A percentile compares a stretch with the other conserved stretches of the same genome.
phyloP scores from a whole-genome alignment of 2,329 filamentous ascomycete genomes.

The Epichloe bromicola region DNA sequence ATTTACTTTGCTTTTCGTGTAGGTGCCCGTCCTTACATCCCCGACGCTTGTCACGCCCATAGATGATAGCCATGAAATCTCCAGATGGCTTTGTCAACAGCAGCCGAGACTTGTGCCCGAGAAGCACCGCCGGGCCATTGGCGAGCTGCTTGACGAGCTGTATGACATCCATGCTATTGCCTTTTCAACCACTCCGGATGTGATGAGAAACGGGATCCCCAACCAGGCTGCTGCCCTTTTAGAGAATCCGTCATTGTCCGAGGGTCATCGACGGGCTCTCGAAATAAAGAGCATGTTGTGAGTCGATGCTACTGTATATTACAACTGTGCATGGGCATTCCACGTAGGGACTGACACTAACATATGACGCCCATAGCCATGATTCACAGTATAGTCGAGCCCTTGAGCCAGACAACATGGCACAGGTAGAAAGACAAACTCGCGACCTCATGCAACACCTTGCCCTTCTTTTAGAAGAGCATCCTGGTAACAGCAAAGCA shows the following conservation, averaged over 20 bases:
- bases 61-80: slow-evolving; percentile 16
- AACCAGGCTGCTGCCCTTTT: slow-evolving; percentile 18
- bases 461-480: slow-evolving; percentile 7
- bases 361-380: slow-evolving; percentile 10
- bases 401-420: slow-evolving; percentile 14
- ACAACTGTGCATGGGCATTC: too few species aligned
- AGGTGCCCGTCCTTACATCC: slow-evolving; percentile 18
- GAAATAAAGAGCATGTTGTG: slow-evolving; percentile 20
- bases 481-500: slow-evolving; percentile 5
- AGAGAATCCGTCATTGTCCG: slow-evolving; percentile 14
- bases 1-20: not conserved
- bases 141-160: slow-evolving; percentile 13
- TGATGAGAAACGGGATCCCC: slow-evolving; percentile 14
- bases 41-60: slow-evolving; percentile 11
- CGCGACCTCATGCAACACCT: slow-evolving; percentile 13
- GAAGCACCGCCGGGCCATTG: slow-evolving; percentile 12
- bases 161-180: slow-evolving; percentile 15
- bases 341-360: not conserved
- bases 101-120: slow-evolving; percentile 16
- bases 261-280: slow-evolving; percentile 15
- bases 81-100: slow-evolving; percentile 16
- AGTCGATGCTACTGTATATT: slow-evolving; percentile 6
- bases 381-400: slow-evolving; percentile 13
- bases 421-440: slow-evolving; percentile 12
- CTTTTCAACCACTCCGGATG: slow-evolving; percentile 12